These are phyloP conservation scores for Kodamaea kakaduensis DNA, from an alignment of 805 yeast genomes.

Conservation along the genomic window DNA sequence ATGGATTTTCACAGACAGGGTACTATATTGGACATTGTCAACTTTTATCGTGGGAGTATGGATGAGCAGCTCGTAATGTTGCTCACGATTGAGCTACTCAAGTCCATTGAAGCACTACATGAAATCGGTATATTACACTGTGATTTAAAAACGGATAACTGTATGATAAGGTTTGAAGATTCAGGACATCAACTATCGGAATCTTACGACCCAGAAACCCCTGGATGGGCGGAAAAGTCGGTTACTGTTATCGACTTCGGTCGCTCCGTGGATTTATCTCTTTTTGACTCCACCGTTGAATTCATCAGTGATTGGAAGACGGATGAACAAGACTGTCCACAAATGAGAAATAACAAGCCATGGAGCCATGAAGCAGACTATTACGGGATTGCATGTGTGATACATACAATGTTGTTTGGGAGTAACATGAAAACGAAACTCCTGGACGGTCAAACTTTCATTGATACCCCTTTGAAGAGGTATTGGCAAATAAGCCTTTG, in stretches of 20 bases:
- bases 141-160: conserved; percentile 80
- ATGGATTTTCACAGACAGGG: conserved; percentile 68
- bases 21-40: conserved; percentile 66
- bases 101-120: conserved; percentile 61
- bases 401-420: conserved; percentile 74
- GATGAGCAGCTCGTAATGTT: conserved; percentile 65
- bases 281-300: conserved; percentile 45
- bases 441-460: conserved; percentile 17
- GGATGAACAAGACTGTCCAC: conserved; percentile 69
- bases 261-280: conserved; percentile 64
- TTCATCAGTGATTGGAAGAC: conserved; percentile 60
- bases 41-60: conserved; percentile 37
- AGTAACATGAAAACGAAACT: conserved; percentile 45
- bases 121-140: conserved; percentile 70
- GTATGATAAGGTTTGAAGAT: conserved; percentile 60
- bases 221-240: conserved; percentile 49
- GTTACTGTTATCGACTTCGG: conserved; percentile 77
- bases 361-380: conserved; percentile 86
- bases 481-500: conserved; percentile 77
- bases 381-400: conserved; percentile 71
- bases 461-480: conserved; percentile 52
- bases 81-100: conserved; percentile 60
- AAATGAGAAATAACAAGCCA: conserved; percentile 52
- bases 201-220: conserved; percentile 30
- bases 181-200: conserved; percentile 11